Evolutionary conservation across 1,284 basidiomycete genomes (phyloP).

Genomic region (Singerocomus inundabilis): DNA sequence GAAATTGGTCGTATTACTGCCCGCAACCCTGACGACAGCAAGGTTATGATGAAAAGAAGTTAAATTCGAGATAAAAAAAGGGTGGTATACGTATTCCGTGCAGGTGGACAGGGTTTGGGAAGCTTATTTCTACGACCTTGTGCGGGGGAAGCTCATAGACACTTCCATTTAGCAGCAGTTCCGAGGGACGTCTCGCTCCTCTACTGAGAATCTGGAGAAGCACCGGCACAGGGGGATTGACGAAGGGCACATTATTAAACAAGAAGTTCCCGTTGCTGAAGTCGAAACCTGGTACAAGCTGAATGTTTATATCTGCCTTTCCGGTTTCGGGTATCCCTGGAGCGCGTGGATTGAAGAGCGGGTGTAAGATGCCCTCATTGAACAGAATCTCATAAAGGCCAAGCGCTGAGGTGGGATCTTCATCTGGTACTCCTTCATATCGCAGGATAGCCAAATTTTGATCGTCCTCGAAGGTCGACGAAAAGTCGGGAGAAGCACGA

Average conservation of each 20-base stretch:
- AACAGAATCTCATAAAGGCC: constrained; percentile 30
- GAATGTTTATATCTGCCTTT: constrained; percentile 29
- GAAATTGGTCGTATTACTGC: constrained; percentile 22
- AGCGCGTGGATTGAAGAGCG: constrained; percentile 33
- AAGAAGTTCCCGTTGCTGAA: not conserved
- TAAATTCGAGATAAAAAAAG: not conserved
- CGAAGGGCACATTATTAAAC: constrained; percentile 20
- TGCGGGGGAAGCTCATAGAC: constrained; percentile 34
- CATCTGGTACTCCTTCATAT: constrained; percentile 44
- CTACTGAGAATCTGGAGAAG: constrained; percentile 41
- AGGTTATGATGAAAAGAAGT: constrained; percentile 24
- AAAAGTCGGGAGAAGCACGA: constrained; percentile 26
- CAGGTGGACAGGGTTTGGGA: constrained; percentile 34
- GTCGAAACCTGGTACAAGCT: constrained; percentile 17
- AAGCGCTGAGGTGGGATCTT: constrained; percentile 42
- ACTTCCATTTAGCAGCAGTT: constrained; percentile 32
- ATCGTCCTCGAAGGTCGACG: constrained; percentile 34
- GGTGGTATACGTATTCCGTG: constrained; percentile 31
- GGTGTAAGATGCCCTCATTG: constrained; percentile 34
- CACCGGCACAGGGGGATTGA: constrained; percentile 30
- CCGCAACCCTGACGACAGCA: constrained; percentile 22
- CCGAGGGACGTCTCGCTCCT: constrained; percentile 29
- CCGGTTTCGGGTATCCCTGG: constrained; percentile 32
- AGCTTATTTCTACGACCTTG: constrained; percentile 35
- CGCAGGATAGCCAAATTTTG: constrained; percentile 53